Evolutionary conservation across 495 filamentous ascomycete species (phyloP).

Genomic region (Chaetomidium leptoderma): DNA sequence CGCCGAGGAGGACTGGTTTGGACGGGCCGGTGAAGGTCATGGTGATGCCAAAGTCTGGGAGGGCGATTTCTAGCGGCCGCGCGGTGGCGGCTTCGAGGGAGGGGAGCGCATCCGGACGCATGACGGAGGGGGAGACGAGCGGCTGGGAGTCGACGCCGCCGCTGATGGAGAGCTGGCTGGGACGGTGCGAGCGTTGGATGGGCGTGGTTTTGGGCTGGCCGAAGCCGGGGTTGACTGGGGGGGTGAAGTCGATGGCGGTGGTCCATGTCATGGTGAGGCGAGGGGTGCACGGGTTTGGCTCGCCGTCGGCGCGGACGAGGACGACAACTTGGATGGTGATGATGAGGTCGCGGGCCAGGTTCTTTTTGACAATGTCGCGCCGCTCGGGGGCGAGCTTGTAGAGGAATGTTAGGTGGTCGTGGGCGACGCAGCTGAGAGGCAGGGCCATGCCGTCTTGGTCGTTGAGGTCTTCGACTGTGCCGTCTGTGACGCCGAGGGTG

Average conservation of each 20-base stretch:
- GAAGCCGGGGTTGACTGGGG: conserved; percentile 55
- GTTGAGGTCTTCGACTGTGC: conserved; percentile 64
- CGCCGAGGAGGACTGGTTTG: conserved; percentile 54
- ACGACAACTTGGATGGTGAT: conserved; percentile 66
- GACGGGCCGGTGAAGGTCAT: conserved; percentile 65
- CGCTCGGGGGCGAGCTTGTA: conserved; percentile 70
- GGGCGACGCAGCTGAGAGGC: conserved; percentile 67
- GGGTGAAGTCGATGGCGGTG: conserved; percentile 77
- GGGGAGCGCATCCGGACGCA: conserved; percentile 52
- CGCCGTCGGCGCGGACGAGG: conserved; percentile 46
- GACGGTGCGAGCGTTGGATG: conserved; percentile 61
- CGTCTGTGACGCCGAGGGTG: conserved; percentile 60
- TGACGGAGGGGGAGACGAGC: conserved; percentile 44
- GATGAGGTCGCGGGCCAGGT: conserved; percentile 45
- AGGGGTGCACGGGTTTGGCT: conserved; percentile 58
- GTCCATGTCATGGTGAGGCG: conserved; percentile 75
- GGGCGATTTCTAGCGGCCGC: conserved; percentile 43
- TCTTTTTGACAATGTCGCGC: conserved; percentile 51
- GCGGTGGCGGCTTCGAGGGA: conserved; percentile 45
- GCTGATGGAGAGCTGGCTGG: conserved; percentile 57
- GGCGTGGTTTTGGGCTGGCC: conserved; percentile 48
- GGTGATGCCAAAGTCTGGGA: conserved; percentile 64
- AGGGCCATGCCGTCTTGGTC: conserved; percentile 51
- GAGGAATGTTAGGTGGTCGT: conserved; percentile 80
- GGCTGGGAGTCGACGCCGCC: conserved; percentile 42